Base-by-base conservation (phyloP, 164 flowering plant species). In the Stephania japonica region DNA sequence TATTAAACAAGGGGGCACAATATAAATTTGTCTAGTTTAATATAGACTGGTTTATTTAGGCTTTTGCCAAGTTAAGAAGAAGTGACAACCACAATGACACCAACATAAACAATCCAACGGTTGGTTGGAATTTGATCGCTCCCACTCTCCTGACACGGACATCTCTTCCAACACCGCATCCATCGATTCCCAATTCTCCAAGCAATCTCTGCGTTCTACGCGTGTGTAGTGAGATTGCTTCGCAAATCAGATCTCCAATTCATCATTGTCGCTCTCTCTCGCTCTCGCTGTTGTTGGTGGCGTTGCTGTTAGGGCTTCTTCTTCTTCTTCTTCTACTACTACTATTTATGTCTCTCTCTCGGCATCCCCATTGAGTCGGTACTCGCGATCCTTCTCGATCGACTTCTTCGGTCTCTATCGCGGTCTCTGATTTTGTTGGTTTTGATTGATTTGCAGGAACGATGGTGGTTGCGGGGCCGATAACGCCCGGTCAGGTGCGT, bases 401-500 rank as follows among this genome's bases (percentile, higher is more conserved):
- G 9, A 59, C n/a, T 59, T 9, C 12, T 8, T 47, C 53, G 12
- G 1, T 73, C 70, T 47, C 32, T 47, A 5, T 72, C 13, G 5
- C 38, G 16, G 25, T n/a, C 53, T 19, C 21, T 71, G 53, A 53
- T 68, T 70, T 26, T 50, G 42, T 63, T 44, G 1, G 10, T 42
- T 69, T 63, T 6, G 61, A 43, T 69, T 42, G 43, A 43, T 75
- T 75, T 75, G 65, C 78, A 75, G 78, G 74, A 42, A 73, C 72
- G 75, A 84, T 86, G 87, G 85, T 73, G 85, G 83, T 76, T 72
- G 38, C 84, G 32, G 86, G 77, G 72, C 71, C 83, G 44, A 68
- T 87, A 14, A 82, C 87, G 74, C 87, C 90, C n/a, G 90, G 90
- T 42, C 88, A 73, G 90, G 90, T 87, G 67, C 63, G 73, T 4